phyloP scores from a whole-genome alignment of 345 rosid species.

The Eucalyptus pauciflora region DNA sequence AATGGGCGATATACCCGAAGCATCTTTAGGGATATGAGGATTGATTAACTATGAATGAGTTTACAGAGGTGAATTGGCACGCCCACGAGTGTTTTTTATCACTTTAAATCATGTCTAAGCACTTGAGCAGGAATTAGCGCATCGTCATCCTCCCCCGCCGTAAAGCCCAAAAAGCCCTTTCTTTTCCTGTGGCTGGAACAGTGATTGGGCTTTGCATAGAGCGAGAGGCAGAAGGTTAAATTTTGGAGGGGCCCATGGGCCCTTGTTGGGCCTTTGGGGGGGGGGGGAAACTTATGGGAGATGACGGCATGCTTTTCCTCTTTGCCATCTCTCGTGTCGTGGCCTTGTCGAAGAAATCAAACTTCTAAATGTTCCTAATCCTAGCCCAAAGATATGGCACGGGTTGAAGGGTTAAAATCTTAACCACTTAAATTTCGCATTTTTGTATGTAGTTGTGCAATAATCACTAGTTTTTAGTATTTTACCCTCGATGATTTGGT shows the following conservation, averaged over 20 bases:
- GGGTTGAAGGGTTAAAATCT: neutral
- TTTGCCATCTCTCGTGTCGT: neutral
- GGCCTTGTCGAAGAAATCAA: neutral
- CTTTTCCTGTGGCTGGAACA: neutral
- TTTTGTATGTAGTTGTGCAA: neutral
- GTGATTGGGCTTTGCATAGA: neutral
- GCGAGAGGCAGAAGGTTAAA: neutral
- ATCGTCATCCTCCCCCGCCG: neutral
- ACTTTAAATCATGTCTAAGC: neutral
- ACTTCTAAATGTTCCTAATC: neutral
- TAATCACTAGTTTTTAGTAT: no score
- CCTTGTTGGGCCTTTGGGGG: neutral
- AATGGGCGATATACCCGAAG: neutral
- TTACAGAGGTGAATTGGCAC: neutral
- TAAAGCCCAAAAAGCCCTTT: neutral
- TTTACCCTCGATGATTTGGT: no score
- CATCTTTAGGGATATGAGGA: neutral
- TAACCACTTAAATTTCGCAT: neutral
- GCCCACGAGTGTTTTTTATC: neutral
- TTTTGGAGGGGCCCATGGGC: neutral
- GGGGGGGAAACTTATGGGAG: neutral
- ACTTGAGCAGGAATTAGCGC: neutral
- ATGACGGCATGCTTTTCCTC: neutral
- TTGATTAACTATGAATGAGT: neutral
- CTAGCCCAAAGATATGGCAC: neutral